Percentiles rank a stretch among this genome's conserved stretches.
Evolutionary conservation across 2,329 filamentous ascomycete genomes (phyloP).

Genomic region (Pseudogymnoascus sp.): DNA sequence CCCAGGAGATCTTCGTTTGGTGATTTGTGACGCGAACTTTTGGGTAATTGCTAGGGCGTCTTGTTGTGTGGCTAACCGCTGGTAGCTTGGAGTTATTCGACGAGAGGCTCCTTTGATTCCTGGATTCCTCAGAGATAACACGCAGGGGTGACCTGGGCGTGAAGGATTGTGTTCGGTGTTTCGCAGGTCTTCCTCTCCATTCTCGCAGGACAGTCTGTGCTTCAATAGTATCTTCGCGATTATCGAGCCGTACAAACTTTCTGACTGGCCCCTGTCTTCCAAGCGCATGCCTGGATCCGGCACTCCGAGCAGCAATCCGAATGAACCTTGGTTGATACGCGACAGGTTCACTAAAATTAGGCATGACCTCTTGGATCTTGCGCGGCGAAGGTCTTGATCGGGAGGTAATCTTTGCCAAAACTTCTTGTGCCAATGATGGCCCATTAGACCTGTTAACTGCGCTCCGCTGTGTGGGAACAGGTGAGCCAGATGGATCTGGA

Average conservation of each 20-base stretch:
- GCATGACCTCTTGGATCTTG: slow-evolving; percentile 9
- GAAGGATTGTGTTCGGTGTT: slow-evolving; percentile 26
- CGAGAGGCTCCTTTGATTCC: neutral
- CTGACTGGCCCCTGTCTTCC: slow-evolving; percentile 49
- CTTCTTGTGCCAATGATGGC: neutral
- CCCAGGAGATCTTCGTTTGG: slow-evolving; percentile 2
- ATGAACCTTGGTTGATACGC: slow-evolving; percentile 46
- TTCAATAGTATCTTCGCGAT: slow-evolving; percentile 54
- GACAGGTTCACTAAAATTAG: neutral
- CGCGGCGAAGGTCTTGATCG: neutral
- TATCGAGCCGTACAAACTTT: slow-evolving; percentile 56
- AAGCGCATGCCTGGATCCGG: slow-evolving; percentile 39
- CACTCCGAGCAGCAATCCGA: slow-evolving; percentile 54
- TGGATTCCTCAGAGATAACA: slow-evolving; percentile 16
- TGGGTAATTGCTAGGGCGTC: neutral
- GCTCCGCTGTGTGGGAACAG: neutral
- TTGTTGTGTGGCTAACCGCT: neutral
- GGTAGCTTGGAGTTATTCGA: neutral
- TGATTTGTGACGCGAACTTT: neutral
- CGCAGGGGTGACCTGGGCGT: neutral
- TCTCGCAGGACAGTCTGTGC: slow-evolving; percentile 45
- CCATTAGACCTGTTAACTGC: neutral
- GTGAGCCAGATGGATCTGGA: slow-evolving; percentile 8
- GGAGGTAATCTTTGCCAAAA: neutral
- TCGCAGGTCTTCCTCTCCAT: slow-evolving; percentile 48